phyloP scores from a whole-genome alignment of 1,284 basidiomycete genomes.

The Heterobasidion occidentale region DNA sequence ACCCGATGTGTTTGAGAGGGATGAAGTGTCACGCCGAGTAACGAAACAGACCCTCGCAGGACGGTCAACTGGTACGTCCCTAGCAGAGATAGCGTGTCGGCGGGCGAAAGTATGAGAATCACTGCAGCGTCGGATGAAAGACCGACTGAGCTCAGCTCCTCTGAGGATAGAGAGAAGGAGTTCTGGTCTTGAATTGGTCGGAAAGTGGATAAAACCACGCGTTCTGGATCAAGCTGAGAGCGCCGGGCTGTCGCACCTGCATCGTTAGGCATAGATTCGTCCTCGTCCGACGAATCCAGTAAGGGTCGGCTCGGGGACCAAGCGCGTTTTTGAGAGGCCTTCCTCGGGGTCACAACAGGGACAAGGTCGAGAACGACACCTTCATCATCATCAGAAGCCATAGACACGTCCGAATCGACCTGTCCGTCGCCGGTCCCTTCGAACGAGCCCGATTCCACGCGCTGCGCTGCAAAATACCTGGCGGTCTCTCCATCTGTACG shows the following conservation, averaged over 20 bases:
- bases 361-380: neutral
- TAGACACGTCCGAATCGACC: conserved; percentile 21
- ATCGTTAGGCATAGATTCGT: too few species aligned
- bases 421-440: conserved; percentile 20
- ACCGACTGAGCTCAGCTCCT: conserved; percentile 14
- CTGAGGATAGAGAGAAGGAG: neutral
- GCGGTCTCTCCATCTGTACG: conserved; percentile 6
- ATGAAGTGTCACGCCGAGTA: conserved; percentile 40
- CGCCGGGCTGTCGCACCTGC: too few species aligned
- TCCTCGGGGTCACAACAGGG: neutral
- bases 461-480: conserved; percentile 26
- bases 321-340: neutral
- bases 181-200: conserved; percentile 20
- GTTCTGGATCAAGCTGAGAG: too few species aligned
- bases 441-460: neutral
- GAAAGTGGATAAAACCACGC: conserved; percentile 10
- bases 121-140: conserved; percentile 16
- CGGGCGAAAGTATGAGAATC: conserved; percentile 33
- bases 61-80: conserved; percentile 50
- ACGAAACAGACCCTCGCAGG: conserved; percentile 42
- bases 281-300: conserved; percentile 21
- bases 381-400: conserved; percentile 6
- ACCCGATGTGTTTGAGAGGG: conserved; percentile 39
- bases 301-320: conserved; percentile 17
- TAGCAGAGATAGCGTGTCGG: conserved; percentile 48